Evolutionary conservation across 116 monocot species (phyloP).

Genomic region (Zostera marina): DNA sequence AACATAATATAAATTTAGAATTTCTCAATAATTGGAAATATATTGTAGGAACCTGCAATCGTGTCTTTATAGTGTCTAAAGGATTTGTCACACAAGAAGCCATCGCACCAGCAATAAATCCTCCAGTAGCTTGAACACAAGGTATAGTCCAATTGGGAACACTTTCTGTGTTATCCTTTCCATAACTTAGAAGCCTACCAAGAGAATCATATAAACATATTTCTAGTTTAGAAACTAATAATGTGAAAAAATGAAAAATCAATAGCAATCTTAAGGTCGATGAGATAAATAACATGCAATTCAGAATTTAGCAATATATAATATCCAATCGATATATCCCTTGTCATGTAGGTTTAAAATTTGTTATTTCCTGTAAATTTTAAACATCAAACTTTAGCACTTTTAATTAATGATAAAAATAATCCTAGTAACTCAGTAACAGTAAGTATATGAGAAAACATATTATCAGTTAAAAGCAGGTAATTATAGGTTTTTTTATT

Average conservation of each 20-base stretch:
- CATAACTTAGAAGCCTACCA: slow-evolving; percentile 46
- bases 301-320: no score
- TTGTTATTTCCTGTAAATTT: no score
- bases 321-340: no score
- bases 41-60: slow-evolving; percentile 58
- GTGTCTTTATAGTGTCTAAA: slow-evolving; percentile 91
- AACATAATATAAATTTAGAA: slow-evolving; percentile 2
- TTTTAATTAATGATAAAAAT: no score
- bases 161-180: slow-evolving; percentile 26
- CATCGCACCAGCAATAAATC: slow-evolving; percentile 74
- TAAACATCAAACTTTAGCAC: no score
- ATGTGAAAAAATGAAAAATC: background rate
- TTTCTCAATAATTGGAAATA: background rate
- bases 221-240: background rate
- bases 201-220: background rate
- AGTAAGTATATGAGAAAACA: no score
- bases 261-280: no score
- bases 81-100: slow-evolving; percentile 87
- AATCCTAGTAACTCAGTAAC: no score
- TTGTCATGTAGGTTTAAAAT: no score
- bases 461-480: no score
- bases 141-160: slow-evolving; percentile 43
- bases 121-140: slow-evolving; percentile 70
- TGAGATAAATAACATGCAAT: no score
- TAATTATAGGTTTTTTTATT: no score